Percentiles rank a stretch among this genome's conserved stretches.
These are phyloP conservation scores for Aspergillus sclerotialis DNA, from an alignment of 2,329 filamentous ascomycete species.

Conservation along the genomic window DNA sequence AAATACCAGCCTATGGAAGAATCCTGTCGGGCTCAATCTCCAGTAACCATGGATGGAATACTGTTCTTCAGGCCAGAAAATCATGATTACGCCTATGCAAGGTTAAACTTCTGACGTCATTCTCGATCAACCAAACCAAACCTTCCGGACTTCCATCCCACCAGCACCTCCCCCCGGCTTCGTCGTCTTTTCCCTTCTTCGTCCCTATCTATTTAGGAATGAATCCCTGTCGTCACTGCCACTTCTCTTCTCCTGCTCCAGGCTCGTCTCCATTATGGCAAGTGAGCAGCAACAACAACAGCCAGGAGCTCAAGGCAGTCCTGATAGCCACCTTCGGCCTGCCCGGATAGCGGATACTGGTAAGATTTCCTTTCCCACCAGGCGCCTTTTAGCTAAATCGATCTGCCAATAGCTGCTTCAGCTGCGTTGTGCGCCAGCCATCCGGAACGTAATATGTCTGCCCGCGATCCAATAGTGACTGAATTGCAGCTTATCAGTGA, in stretches of 20 bases:
- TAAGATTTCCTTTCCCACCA: constrained; percentile 15
- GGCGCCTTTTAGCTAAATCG: not conserved
- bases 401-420: constrained; percentile 44
- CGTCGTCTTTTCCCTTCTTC: constrained; percentile 3
- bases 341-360: constrained; percentile 28
- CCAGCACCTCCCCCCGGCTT: constrained; percentile 5
- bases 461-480: constrained; percentile 13
- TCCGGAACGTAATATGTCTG: constrained; percentile 26
- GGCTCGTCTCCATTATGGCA: constrained; percentile 19
- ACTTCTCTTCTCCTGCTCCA: constrained; percentile 5
- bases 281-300: constrained; percentile 17
- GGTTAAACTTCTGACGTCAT: constrained; percentile 27
- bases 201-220: constrained; percentile 9
- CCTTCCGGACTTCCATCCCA: constrained; percentile 20
- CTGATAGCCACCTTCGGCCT: constrained; percentile 18
- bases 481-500: constrained; percentile 18
- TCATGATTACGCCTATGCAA: no score
- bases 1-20: not conserved
- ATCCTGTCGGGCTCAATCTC: not conserved
- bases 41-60: no score
- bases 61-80: no score
- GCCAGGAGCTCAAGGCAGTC: constrained; percentile 10
- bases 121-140: constrained; percentile 21
- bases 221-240: constrained; percentile 9
- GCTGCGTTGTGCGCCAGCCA: constrained; percentile 54